Conservation (phyloP, 495 filamentous ascomycete genomes). For the Aspergillus sparsus region DNA sequence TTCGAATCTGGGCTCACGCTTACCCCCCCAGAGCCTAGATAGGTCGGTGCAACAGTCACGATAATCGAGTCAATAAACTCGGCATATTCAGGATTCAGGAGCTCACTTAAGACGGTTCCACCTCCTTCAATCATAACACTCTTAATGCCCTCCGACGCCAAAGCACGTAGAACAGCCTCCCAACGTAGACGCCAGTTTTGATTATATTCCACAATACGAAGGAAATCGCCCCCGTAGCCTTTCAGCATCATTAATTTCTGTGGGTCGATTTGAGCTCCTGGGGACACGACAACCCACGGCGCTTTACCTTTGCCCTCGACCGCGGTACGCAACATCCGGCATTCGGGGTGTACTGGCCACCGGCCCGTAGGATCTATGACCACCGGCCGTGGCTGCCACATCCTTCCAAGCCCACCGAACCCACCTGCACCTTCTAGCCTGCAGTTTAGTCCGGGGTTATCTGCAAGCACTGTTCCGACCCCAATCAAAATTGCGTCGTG, state of each 20-base stretch:
- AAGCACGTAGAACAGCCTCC: conserved; percentile 58
- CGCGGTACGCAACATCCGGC: conserved; percentile 65
- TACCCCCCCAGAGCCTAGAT: conserved; percentile 78
- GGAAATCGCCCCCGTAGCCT: conserved; percentile 51
- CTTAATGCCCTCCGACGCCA: conserved; percentile 61
- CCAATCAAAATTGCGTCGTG: conserved; percentile 88
- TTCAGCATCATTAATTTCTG: conserved; percentile 49
- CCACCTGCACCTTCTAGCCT: conserved; percentile 61
- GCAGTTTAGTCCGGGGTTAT: conserved; percentile 83
- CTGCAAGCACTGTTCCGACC: conserved; percentile 76
- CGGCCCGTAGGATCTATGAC: conserved; percentile 72
- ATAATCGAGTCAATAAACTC: conserved; percentile 70
- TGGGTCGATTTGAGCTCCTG: conserved; percentile 50
- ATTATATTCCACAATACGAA: conserved; percentile 51
- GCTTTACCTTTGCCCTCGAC: conserved; percentile 66
- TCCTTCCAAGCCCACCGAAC: conserved; percentile 52
- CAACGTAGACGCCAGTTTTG: conserved; percentile 57
- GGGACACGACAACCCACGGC: conserved; percentile 66
- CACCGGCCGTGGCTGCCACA: conserved; percentile 73
- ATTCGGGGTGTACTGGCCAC: conserved; percentile 62
- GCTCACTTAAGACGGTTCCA: conserved; percentile 71
- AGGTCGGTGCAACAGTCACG: conserved; percentile 81
- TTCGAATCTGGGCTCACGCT: conserved; percentile 63
- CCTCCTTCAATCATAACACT: conserved; percentile 92
- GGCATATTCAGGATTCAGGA: conserved; percentile 63